Conservation (phyloP, 2,329 filamentous ascomycete species). For the Cladosporium oxysporum region DNA sequence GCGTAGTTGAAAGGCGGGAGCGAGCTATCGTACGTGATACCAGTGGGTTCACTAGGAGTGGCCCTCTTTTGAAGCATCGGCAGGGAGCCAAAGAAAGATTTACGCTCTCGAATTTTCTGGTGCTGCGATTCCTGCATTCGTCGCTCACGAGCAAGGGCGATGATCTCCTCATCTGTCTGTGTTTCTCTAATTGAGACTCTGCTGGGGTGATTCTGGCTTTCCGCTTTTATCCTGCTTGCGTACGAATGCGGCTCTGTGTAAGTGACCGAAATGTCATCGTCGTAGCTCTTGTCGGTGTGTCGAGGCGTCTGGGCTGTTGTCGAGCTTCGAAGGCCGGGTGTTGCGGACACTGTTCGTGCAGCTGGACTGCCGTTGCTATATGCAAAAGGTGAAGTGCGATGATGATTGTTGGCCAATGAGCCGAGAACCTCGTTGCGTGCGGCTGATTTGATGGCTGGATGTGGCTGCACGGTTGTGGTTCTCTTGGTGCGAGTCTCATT, state of each 20-base stretch:
- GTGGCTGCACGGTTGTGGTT: neutral
- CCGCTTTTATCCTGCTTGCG: constrained; percentile 17
- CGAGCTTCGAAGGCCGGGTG: constrained; percentile 17
- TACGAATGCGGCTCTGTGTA: constrained; percentile 19
- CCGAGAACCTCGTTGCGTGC: constrained; percentile 27
- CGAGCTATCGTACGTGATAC: constrained; percentile 30
- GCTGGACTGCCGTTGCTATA: constrained; percentile 25
- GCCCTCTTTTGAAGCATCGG: constrained; percentile 39
- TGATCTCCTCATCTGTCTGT: constrained; percentile 32
- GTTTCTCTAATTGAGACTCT: constrained; percentile 27
- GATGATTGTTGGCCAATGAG: constrained; percentile 21
- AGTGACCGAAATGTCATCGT: constrained; percentile 17
- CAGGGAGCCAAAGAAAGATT: constrained; percentile 48
- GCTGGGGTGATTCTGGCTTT: neutral
- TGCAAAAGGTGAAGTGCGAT: constrained; percentile 19
- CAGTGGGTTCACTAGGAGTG: neutral
- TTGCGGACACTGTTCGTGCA: constrained; percentile 22
- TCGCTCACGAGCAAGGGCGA: constrained; percentile 40
- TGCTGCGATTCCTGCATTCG: constrained; percentile 45
- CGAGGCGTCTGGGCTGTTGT: constrained; percentile 28
- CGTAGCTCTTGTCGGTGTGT: constrained; percentile 22
- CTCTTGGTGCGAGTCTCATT: neutral
- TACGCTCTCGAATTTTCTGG: constrained; percentile 43
- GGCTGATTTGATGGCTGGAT: constrained; percentile 10
- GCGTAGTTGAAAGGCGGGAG: constrained; percentile 33